Percentiles rank a stretch among this genome's conserved stretches.
Evolutionary conservation across 176 grass and related monocot genomes (phyloP).

Genomic region (Melocanna baccifera): DNA sequence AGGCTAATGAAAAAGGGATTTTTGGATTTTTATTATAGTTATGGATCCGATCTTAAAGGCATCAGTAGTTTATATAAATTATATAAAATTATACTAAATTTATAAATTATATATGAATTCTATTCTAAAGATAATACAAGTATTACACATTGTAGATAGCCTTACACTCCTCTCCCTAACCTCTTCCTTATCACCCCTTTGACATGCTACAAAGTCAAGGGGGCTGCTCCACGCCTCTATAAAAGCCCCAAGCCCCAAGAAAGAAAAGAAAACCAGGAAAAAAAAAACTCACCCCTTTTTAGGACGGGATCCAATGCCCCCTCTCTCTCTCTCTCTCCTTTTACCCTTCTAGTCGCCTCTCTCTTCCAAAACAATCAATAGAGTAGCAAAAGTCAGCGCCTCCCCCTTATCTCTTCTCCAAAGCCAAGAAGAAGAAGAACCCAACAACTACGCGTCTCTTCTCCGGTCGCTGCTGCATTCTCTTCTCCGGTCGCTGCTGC

Average conservation of each 20-base stretch:
- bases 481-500: background rate
- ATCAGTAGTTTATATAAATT: too few species aligned
- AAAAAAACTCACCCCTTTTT: background rate
- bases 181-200: too few species aligned
- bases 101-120: too few species aligned
- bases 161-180: too few species aligned
- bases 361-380: conserved; percentile 39
- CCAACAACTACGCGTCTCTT: conserved; percentile 21
- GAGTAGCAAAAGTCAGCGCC: conserved; percentile 72
- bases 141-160: too few species aligned
- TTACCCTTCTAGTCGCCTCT: conserved; percentile 20
- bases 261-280: background rate
- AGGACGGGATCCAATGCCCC: conserved; percentile 52
- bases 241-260: conserved; percentile 4
- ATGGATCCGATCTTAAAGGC: too few species aligned
- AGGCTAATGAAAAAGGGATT: too few species aligned
- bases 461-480: background rate
- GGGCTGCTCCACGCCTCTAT: background rate
- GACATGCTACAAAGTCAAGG: conserved; percentile 46
- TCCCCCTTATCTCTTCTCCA: conserved; percentile 27
- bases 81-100: too few species aligned
- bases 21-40: too few species aligned
- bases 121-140: too few species aligned
- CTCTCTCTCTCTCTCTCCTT: conserved; percentile 28
- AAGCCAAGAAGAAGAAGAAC: background rate